These are phyloP conservation scores for Phytophthora europaea DNA, from an alignment of 352 stramenopile genomes.

Conservation along the genomic window DNA sequence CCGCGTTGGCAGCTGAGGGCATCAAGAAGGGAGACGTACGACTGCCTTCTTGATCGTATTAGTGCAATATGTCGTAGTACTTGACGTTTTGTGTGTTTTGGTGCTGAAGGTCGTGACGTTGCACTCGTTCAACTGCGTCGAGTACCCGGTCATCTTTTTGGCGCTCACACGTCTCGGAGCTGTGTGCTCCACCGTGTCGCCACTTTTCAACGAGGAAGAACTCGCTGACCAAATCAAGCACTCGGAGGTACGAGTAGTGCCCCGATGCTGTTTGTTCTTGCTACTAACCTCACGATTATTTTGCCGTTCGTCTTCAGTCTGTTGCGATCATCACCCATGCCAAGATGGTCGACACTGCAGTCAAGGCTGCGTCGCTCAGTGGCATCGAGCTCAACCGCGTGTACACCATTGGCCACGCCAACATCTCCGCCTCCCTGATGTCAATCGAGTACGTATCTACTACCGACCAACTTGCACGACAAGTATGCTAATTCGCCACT, in stretches of 20 bases:
- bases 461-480: neutral
- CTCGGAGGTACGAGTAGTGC: conserved; percentile 36
- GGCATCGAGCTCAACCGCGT: conserved; percentile 25
- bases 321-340: conserved; percentile 48
- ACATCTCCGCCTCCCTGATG: conserved; percentile 14
- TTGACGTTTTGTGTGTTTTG: conserved; percentile 5
- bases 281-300: conserved; percentile 7
- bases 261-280: neutral
- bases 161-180: conserved; percentile 54
- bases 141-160: conserved; percentile 66
- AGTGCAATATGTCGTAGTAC: neutral
- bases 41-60: neutral
- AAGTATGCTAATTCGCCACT: neutral
- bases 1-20: conserved; percentile 45
- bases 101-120: conserved; percentile 47
- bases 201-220: conserved; percentile 51
- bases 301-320: conserved; percentile 13
- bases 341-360: conserved; percentile 33
- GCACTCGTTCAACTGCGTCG: conserved; percentile 67
- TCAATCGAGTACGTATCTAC: conserved; percentile 42
- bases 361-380: conserved; percentile 35
- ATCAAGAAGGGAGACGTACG: conserved; percentile 63
- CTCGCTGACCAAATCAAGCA: conserved; percentile 46
- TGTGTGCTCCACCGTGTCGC: conserved; percentile 54
- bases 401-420: conserved; percentile 42